Evolutionary conservation across 208 protist genomes (phyloP).

Genomic region (Porcisia deanei): DNA sequence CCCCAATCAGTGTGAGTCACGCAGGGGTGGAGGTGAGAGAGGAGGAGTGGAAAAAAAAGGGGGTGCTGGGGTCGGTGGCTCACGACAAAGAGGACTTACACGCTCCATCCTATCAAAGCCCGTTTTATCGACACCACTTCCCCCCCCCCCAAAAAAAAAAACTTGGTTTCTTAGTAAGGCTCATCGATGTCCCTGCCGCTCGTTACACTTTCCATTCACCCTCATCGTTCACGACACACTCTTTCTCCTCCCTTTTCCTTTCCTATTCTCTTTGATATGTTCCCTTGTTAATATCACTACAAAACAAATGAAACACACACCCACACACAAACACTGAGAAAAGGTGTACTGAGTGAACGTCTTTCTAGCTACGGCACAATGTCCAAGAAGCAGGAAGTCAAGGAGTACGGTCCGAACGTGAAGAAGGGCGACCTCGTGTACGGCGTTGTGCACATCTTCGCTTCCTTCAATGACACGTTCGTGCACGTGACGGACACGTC

Average conservation of each 20-base stretch:
- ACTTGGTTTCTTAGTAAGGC: too few relatives aligned
- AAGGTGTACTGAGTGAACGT: slow-evolving; percentile 14
- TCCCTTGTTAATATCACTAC: background rate
- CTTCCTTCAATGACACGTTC: slow-evolving; percentile 98
- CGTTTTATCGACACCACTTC: too few relatives aligned
- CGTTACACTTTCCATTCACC: too few relatives aligned
- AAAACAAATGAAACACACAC: background rate
- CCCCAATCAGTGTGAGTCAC: background rate
- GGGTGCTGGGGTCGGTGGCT: too few relatives aligned
- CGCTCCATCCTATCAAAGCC: too few relatives aligned
- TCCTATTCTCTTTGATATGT: background rate
- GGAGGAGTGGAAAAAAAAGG: too few relatives aligned
- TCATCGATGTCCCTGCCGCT: too few relatives aligned
- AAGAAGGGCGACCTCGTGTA: slow-evolving; percentile 94
- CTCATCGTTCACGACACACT: too few relatives aligned
- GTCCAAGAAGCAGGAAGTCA: slow-evolving; percentile 93
- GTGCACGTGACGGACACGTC: slow-evolving; percentile 99
- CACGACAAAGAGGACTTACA: too few relatives aligned
- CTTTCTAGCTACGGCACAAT: slow-evolving; percentile 70
- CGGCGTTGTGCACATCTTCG: slow-evolving; percentile 99
- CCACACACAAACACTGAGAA: background rate
- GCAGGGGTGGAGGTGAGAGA: background rate
- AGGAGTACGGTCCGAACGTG: slow-evolving; percentile 92
- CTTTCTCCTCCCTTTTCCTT: too few relatives aligned
- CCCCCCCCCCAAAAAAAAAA: too few relatives aligned